Evolutionary conservation across 2,329 filamentous ascomycete genomes (phyloP), one percentile per base, ranked within the genome.

Genomic region (Rhynchosporium graminicola): DNA sequence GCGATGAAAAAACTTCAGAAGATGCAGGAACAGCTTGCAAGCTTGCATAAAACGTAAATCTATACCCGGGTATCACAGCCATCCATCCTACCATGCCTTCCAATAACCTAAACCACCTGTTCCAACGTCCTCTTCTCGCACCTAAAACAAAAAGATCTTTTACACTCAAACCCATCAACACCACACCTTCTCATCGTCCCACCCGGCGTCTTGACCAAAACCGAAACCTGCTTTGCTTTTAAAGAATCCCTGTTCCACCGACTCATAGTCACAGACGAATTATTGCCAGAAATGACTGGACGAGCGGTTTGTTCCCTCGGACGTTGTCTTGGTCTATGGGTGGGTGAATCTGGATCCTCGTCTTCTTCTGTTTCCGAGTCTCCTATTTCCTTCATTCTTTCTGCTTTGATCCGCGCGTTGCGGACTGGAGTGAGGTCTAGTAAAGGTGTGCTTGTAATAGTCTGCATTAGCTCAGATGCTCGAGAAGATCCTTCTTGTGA

Each of bases 131-230:
- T 83, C 84, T 26, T 20, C 10, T 40, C 36, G 51, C 85, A 87
- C 9, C 77, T 78, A 67, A 88, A 86, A 73, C 85, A 87, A 74
- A 87, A 87, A 64, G 83, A 80, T 59, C 81, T 77, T 3, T 79
- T 80, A 64, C 85, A 87, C 15, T 74, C 75, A 70, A 82, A 87
- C 12, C 82, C 84, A 66, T 80, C 78, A 65, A 82, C 75, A 3
- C 85, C 85, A 63, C 85, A 87, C 13, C 76, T 76, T 57, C 81
- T 76, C 67, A 77, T 67, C 13, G 79, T 79, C 0, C 83, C 83
- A 1, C 82, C 78, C 0, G 82, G 82, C 9, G 82, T 84, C 66
- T 76, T 76, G 78, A 70, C 62, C 43, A 69, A 59, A 8, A 65
- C 60, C 0, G 61, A 52, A 9, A 65, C 65, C 36, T 62, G 51